phyloP scores from a whole-genome alignment of 345 rosid species.

The Adansonia digitata region DNA sequence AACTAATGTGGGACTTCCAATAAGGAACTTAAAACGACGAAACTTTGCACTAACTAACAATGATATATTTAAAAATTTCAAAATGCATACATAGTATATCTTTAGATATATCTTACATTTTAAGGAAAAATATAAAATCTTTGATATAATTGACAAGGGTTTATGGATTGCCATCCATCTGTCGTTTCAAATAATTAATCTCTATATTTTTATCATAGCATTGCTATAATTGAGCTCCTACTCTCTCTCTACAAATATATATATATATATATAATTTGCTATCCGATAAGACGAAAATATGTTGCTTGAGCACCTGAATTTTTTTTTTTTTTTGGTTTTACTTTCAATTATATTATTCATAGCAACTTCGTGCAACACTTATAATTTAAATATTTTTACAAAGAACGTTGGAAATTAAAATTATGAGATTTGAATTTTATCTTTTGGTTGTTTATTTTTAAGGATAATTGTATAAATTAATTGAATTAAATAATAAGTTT shows the following conservation, averaged over 20 bases:
- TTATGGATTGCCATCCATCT: background rate
- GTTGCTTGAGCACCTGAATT: background rate
- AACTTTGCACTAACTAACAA: background rate
- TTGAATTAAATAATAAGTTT: no score
- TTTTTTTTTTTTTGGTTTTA: background rate
- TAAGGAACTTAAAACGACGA: background rate
- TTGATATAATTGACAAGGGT: background rate
- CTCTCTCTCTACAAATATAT: background rate
- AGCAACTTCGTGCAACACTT: no score
- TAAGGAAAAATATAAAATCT: background rate
- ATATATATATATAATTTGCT: no score
- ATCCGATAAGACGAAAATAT: background rate
- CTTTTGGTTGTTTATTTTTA: no score
- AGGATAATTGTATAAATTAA: no score
- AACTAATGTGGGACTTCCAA: background rate
- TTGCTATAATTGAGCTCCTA: background rate
- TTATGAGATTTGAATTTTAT: no score
- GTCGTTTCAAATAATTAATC: background rate
- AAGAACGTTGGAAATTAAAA: no score
- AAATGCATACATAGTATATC: background rate
- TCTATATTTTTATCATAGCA: background rate
- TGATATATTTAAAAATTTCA: no score
- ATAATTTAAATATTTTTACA: no score
- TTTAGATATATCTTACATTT: background rate
- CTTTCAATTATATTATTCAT: background rate